These are phyloP conservation scores for Excoecaria agallocha DNA, from an alignment of 345 rosid genomes.

Conservation along the genomic window DNA sequence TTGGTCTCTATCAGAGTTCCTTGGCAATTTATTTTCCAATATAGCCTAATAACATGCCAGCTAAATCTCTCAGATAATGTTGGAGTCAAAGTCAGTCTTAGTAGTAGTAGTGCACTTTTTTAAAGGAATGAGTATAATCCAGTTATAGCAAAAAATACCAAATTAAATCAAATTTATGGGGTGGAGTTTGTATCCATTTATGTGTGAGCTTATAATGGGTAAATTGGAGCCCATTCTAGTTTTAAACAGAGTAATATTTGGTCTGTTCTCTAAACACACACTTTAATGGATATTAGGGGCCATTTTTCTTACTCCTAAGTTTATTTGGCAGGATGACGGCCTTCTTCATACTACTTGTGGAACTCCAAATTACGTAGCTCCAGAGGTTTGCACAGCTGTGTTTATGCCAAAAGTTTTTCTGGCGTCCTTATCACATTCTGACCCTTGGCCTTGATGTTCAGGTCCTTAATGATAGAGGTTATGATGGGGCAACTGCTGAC, in stretches of 20 bases:
- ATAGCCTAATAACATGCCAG: not conserved
- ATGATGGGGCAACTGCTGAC: conserved; percentile 95
- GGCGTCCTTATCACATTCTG: conserved; percentile 1
- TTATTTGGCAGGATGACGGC: conserved; percentile 73
- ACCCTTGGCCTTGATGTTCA: conserved; percentile 28
- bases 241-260: not conserved
- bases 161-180: not conserved
- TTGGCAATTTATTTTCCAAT: too few species aligned
- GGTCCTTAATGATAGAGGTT: conserved; percentile 95
- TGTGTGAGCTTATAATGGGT: too few species aligned
- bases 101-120: not conserved
- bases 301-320: conserved; percentile 21
- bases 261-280: not conserved
- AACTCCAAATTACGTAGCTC: conserved; percentile 97
- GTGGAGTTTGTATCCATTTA: not conserved
- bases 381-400: conserved; percentile 61
- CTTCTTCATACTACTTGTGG: conserved; percentile 97
- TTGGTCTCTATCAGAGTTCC: too few species aligned
- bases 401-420: conserved; percentile 3
- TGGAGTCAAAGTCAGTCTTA: not conserved
- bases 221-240: not conserved
- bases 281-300: not conserved
- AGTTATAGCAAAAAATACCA: not conserved
- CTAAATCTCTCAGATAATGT: not conserved
- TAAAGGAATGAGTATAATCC: not conserved